Evolutionary conservation across 768 basidiomycete species (phyloP), one percentile per base, ranked within the genome.

Genomic region (Rhizopogon salebrosus): DNA sequence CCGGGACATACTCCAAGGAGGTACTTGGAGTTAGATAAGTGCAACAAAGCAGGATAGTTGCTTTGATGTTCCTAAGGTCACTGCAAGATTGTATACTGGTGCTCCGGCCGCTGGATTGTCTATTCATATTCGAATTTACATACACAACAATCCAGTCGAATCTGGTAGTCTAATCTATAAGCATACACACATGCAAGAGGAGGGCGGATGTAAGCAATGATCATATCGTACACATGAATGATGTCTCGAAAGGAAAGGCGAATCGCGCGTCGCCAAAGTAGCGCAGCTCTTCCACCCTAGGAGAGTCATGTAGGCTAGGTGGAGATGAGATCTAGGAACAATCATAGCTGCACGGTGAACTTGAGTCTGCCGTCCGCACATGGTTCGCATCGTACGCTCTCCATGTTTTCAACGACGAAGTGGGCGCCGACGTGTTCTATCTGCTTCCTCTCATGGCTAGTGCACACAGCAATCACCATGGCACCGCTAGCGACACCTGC

Each of bases 401-500:
- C 77, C 80, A 82, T 76, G 62, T 79, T 75, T 27, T 80, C 76
- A 34, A 83, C 72, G 46, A 83, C 61, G 55, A 69, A 81, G 59
- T 83, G 81, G 4, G 81, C 81, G 38, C 81, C 80, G 42, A 78
- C 78, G 52, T 74, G 70, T 59, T 79, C 75, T 41, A 83, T 78
- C 60, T 80, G 72, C 26, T 67, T 60, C 49, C 84, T 70, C 58
- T 80, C 75, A 61, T 90, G 88, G 50, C 79, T 81, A 8, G 89
- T 91, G 72, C 86, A 88, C 9, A 89, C 62, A 4, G 88, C 89
- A 37, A 91, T 75, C 22, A 88, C 87, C 10, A 76, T 84, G 11
- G 85, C 82, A 29, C 89, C 89, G 29, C 83, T 80, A 0, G 87
- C 87, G 29, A 86, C 78, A 10, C 88, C 89, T 0, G 86, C 80